Evolutionary conservation across 352 stramenopile genomes (phyloP), one percentile per base, ranked within the genome.

Genomic region (Hyaloperonospora brassicae): DNA sequence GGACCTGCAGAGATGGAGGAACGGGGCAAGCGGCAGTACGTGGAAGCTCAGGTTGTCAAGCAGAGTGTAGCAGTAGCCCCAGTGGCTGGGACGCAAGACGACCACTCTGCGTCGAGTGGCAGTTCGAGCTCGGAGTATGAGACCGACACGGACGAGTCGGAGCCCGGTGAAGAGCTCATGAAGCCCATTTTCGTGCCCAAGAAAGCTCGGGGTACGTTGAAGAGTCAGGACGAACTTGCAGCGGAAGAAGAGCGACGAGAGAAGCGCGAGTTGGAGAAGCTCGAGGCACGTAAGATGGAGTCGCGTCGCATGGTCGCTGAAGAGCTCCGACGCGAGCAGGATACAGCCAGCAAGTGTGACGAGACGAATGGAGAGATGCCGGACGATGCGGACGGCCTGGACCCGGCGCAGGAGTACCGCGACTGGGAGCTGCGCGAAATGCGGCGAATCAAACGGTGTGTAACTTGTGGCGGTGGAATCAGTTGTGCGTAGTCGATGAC

Each of bases 351-450:
- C 21, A 65, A 79, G 21, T 64, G 47, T 34, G 68, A 74, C 10
- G 53, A 55, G 34, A 96, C 81, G 2, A 86, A 96, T 50, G 73
- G 67, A 7, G 83, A 95, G 30, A 96, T 96, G 80, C 81, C 84
- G 1, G 83, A 97, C 56, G 86, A 97, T 42, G 93, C 84, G 53
- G 86, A 97, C 53, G 75, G 83, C 22, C n/a, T 95, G 24, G 76
- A 96, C 47, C 85, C 95, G 2, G 79, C 90, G 25, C 73, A 90
- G 49, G 89, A 97, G 52, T 97, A 95, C 47, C 68, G 93, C 11
- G 86, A 92, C 47, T 98, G 94, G 94, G 87, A 97, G 59, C 62
- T 98, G 50, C 81, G 94, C 14, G 94, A 98, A 68, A 86, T 98
- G 73, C 73, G 80, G 14, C 83, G 94, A 10, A 85, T 98, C 50